Base-by-base conservation (phyloP, 2,329 filamentous ascomycete species). In the Cladosporium phlei region DNA sequence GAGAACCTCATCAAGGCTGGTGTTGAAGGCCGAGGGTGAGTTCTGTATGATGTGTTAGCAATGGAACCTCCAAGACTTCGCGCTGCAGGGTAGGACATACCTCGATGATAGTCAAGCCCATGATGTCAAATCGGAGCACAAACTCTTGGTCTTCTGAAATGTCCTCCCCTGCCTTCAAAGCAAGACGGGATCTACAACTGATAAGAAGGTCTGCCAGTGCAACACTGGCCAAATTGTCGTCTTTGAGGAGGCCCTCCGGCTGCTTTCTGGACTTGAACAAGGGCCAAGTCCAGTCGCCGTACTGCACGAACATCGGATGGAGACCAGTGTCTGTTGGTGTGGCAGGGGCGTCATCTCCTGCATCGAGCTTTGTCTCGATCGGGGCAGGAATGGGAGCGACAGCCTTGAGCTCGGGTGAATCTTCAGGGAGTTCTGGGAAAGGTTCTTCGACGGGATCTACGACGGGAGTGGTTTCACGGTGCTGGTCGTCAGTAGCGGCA, bases 81-180 rank as follows among this genome's bases (percentile, higher is more conserved):
- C n/a, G n/a, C n/a, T n/a, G n/a, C n/a, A n/a, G n/a, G n/a, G n/a
- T n/a, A 9, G 2, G 6, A 64, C 74, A 66, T 63, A 80, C 79
- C 69, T 83, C 80, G 56, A 69, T 72, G 56, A 81, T 64, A 55
- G 76, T 71, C 46, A 83, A 66, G 54, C 72, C 75, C 47, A 83
- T 63, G 11, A 71, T 67, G 29, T 78, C 73, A 50, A 83, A 69
- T 47, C 73, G 68, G 47, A 83, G 65, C 42, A 75, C 69, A 48
- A 83, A 64, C 53, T 82, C 76, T 54, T 81, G 76, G 39, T 79
- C 74, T 42, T 76, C 69, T 24, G 69, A 66, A 34, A 85, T 66
- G 55, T 75, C 73, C 12, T 77, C 73, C 48, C 70, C 70, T 48
- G 51, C 82, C 71, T 28, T 82, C 68, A 45, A 67, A 59, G 55